Base-by-base conservation (phyloP, 148 eudicot species). In the Fallopia convolvulus region DNA sequence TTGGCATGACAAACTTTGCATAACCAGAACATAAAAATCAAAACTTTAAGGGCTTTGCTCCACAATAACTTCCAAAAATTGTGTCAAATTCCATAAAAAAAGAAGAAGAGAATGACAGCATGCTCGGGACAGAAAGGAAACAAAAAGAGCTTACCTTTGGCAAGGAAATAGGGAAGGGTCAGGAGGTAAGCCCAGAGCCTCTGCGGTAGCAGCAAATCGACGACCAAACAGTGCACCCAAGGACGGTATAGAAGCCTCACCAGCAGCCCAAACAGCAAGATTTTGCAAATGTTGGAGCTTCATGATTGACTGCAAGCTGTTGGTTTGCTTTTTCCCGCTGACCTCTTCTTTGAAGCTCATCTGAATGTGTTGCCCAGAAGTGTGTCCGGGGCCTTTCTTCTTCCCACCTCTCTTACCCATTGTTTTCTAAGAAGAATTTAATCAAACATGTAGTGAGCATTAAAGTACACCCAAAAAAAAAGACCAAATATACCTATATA, bases 271-370 rank as follows among this genome's bases (percentile, higher is more conserved):
- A 3, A 66, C 72, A 1, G 92, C 92, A 63, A 89, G 61, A 74
- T 84, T 85, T 78, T 88, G 86, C 10, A 93, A 39, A 78, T 93
- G 90, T n/a, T 93, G 86, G 5, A 91, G 81, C 81, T 91, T 93
- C 71, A 84, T 79, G 78, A 87, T 77, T 3, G 89, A 75, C 77
- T 90, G 87, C 3, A 86, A 75, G 82, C 81, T 92, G 77, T 77
- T 72, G 50, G 81, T 77, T 78, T 82, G 89, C 71, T 84, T 88
- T 84, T 80, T 91, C 61, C 93, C 92, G 42, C 75, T 83, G 9
- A 88, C 83, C 79, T 84, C 88, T 86, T 93, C 91, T 78, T 91
- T 90, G 42, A 89, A 74, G 6, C 89, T 84, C 41, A 88, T 74
- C 41, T 87, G 71, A 72, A 75, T 74, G 23, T 83, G 83, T 14